Base-by-base conservation (phyloP, 1,139 yeast species). In the Pichia cactophila region DNA sequence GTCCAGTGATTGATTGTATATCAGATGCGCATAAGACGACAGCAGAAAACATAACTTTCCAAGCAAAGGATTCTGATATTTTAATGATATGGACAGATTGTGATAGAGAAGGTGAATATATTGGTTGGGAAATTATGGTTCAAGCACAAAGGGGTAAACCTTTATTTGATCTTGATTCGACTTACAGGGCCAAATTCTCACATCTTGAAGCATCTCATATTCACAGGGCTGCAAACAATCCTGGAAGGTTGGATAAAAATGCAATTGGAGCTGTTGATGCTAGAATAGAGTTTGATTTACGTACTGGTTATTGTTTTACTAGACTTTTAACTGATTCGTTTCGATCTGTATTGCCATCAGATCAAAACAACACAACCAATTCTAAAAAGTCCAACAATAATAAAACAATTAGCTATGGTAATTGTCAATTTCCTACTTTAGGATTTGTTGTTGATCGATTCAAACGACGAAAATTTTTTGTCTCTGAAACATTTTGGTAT, bases 61-160 rank as follows among this genome's bases (percentile, higher is more conserved):
- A 89, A 61, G 87, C 92, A 3, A 64, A 82, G 39, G 62, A 59
- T 33, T 78, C 86, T 5, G 75, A 80, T 46, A 70, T 72, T 45
- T 69, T 94, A 54, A 86, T 87, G 85, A 88, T 94, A 10, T 94
- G 98, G 98, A 94, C 98, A 1, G 99, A 94, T 73, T 92, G 97
- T 68, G 99, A 94, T 71, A 73, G 98, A 41, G 99, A 94, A 63
- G 99, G 99, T 1, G 99, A 94, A 65, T 85, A 83, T 63, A 94
- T 94, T 53, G 99, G 98, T 0, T 81, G 78, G 71, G 97, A 92
- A 62, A 79, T 94, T 26, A 73, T 77, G 45, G 74, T 78, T 50
- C 84, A 83, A 5, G 97, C 96, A 0, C 64, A 67, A 44, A 70
- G 70, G 55, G 75, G 75, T 0, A 89, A 87, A 62, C 60, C 69